A percentile compares a stretch with the other conserved stretches of the same genome.
These are phyloP conservation scores for Epichloe amarillans DNA, from an alignment of 2,329 filamentous ascomycete genomes.

Conservation along the genomic window DNA sequence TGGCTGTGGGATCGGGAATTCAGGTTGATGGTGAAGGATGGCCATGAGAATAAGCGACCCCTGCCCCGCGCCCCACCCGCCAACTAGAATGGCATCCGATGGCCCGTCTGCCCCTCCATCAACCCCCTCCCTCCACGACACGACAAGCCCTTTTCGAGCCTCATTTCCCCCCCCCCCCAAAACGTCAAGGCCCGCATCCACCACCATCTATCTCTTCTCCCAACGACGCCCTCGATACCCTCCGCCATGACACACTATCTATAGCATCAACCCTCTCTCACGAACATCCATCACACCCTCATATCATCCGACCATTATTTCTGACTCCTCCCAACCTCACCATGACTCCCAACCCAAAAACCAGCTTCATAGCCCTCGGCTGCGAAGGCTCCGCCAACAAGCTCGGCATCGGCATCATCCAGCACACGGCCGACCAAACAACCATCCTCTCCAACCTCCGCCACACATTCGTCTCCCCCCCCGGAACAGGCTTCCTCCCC, in stretches of 20 bases:
- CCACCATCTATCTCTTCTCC: too few relatives aligned
- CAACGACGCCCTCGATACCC: too few relatives aligned
- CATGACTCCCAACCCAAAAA: not conserved
- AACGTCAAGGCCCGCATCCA: not conserved
- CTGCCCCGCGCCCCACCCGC: not conserved
- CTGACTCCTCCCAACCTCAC: too few relatives aligned
- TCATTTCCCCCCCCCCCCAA: not conserved
- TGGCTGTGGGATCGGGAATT: too few relatives aligned
- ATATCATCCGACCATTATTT: too few relatives aligned
- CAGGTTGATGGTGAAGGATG: too few relatives aligned
- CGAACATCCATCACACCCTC: too few relatives aligned
- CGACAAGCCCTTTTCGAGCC: not conserved
- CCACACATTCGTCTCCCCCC: constrained; percentile 84
- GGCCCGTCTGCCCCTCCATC: not conserved
- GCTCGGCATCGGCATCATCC: constrained; percentile 84
- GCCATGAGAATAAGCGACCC: not conserved
- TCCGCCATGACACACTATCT: too few relatives aligned
- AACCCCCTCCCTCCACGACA: not conserved
- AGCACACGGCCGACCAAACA: constrained; percentile 47
- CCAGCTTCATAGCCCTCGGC: constrained; percentile 41
- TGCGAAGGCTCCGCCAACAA: constrained; percentile 96
- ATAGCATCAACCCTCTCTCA: not conserved
- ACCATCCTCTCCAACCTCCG: constrained; percentile 83
- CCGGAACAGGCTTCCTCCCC: constrained; percentile 86
- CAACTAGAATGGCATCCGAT: not conserved